These are phyloP conservation scores for Hypoxylon cercidicola DNA, from an alignment of 495 filamentous ascomycete species.

Conservation along the genomic window DNA sequence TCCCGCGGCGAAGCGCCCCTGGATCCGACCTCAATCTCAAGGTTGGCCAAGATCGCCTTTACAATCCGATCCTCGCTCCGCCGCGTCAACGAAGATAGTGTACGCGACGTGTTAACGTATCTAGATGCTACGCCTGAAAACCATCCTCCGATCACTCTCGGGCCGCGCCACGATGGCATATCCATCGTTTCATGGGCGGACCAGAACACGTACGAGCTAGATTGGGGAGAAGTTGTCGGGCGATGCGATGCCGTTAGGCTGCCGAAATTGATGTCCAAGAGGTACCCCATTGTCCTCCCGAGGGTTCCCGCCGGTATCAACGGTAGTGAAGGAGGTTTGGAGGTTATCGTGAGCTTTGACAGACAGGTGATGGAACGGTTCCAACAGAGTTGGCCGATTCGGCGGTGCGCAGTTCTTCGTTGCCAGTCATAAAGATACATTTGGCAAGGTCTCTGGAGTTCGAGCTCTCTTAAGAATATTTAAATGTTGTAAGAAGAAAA, in stretches of 20 bases:
- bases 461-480: too few species aligned
- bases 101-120: slow-evolving; percentile 29
- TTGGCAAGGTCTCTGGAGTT: too few species aligned
- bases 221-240: slow-evolving; percentile 41
- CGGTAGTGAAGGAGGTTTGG: slow-evolving; percentile 27
- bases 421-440: slow-evolving; percentile 31
- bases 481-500: too few species aligned
- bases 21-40: slow-evolving; percentile 12
- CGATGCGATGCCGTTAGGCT: slow-evolving; percentile 44
- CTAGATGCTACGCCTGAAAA: slow-evolving; percentile 11
- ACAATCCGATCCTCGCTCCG: slow-evolving; percentile 29
- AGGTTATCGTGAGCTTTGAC: slow-evolving; percentile 44
- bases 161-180: slow-evolving; percentile 67
- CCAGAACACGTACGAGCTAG: slow-evolving; percentile 37
- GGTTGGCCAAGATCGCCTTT: slow-evolving; percentile 24
- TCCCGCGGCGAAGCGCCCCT: not conserved
- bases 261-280: slow-evolving; percentile 31
- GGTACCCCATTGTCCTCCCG: slow-evolving; percentile 46
- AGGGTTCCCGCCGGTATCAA: slow-evolving; percentile 28
- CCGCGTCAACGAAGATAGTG: slow-evolving; percentile 26
- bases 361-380: slow-evolving; percentile 21
- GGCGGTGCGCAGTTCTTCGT: slow-evolving; percentile 18
- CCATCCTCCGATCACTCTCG: slow-evolving; percentile 40
- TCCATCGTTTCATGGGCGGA: slow-evolving; percentile 69
- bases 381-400: slow-evolving; percentile 21